phyloP scores from a whole-genome alignment of 805 yeast genomes.

The Diddensiella santjacobensis region DNA sequence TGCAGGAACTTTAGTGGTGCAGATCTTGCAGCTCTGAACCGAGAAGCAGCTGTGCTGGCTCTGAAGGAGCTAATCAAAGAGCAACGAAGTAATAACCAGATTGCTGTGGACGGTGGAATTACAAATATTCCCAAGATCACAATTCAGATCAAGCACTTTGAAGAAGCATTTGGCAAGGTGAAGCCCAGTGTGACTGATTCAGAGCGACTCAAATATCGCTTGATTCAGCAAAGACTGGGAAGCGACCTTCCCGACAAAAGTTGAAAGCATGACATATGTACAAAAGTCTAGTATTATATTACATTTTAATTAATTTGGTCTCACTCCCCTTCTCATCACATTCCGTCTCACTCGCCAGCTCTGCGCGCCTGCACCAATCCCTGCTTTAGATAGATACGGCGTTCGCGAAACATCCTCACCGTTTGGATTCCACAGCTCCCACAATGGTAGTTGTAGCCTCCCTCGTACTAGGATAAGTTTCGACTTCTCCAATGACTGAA shows the following conservation, averaged over 20 bases:
- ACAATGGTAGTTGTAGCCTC: constrained; percentile 59
- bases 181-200: constrained; percentile 88
- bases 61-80: constrained; percentile 46
- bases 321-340: constrained; percentile 10
- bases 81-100: constrained; percentile 34
- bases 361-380: constrained; percentile 15
- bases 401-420: constrained; percentile 24
- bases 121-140: constrained; percentile 37
- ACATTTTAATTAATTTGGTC: neutral
- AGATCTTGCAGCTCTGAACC: constrained; percentile 82
- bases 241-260: neutral
- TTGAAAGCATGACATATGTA: neutral
- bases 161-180: constrained; percentile 64
- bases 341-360: constrained; percentile 17
- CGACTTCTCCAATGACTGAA: constrained; percentile 32
- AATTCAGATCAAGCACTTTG: constrained; percentile 67
- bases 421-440: constrained; percentile 44
- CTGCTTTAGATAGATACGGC: constrained; percentile 42
- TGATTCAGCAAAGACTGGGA: constrained; percentile 15
- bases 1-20: constrained; percentile 95
- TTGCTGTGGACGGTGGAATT: constrained; percentile 31
- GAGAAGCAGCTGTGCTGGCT: constrained; percentile 75
- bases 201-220: constrained; percentile 75
- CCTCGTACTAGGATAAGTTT: constrained; percentile 54
- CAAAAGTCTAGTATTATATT: neutral